phyloP scores from a whole-genome alignment of 345 rosid species.

The Moricandia arvensis region DNA sequence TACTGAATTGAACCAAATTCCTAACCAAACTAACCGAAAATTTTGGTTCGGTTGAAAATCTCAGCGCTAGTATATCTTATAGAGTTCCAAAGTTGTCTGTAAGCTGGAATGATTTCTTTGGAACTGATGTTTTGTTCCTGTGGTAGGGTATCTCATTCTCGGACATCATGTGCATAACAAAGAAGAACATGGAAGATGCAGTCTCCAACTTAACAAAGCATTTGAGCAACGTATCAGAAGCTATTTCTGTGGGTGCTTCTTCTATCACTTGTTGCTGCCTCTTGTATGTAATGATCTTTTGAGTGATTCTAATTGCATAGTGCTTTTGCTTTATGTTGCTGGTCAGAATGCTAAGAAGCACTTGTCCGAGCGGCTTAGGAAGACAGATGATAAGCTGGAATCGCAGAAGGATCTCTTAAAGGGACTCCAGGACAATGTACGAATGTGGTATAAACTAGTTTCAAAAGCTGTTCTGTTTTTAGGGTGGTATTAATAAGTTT shows the following conservation, averaged over 20 bases:
- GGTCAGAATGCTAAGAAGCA: constrained; percentile 79
- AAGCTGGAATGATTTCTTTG: background rate
- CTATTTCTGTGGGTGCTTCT: constrained; percentile 40
- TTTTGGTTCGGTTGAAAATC: too few relatives aligned
- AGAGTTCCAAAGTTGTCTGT: background rate
- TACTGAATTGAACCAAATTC: too few relatives aligned
- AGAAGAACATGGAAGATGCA: constrained; percentile 68
- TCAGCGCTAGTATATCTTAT: constrained; percentile 34
- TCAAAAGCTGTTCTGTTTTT: background rate
- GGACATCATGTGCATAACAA: constrained; percentile 92
- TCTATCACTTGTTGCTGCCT: constrained; percentile 7
- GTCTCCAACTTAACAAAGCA: constrained; percentile 80
- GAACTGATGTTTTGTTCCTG: constrained; percentile 11
- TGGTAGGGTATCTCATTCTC: constrained; percentile 77
- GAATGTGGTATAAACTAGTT: background rate
- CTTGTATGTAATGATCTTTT: background rate
- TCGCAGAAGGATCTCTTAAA: constrained; percentile 70
- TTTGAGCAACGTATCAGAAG: constrained; percentile 75
- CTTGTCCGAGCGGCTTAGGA: constrained; percentile 72
- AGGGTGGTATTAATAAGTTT: constrained; percentile 16
- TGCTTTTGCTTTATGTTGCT: constrained; percentile 22
- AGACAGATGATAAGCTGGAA: constrained; percentile 78
- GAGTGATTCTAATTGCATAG: constrained; percentile 6
- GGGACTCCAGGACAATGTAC: constrained; percentile 64
- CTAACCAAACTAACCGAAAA: too few relatives aligned